phyloP scores from a whole-genome alignment of 495 filamentous ascomycete genomes.

The Stereocaulon alpinum region DNA sequence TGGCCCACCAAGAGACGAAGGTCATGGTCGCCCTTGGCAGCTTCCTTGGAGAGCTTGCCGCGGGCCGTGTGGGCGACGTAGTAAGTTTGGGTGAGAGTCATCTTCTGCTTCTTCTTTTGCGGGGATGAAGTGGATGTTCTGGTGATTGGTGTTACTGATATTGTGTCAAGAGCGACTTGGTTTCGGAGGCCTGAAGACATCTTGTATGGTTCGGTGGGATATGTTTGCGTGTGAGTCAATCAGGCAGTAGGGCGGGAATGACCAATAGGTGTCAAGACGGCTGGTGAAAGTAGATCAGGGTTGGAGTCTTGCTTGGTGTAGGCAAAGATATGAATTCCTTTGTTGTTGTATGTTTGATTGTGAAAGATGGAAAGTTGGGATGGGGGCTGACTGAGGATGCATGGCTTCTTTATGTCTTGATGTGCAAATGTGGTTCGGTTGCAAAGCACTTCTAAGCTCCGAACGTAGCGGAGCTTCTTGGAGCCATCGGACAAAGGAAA shows the following conservation, averaged over 20 bases:
- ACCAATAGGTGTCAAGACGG: conserved; percentile 7
- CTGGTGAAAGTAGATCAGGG: not conserved
- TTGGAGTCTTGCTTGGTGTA: not conserved
- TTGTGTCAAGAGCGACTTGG: conserved; percentile 12
- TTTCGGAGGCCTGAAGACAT: conserved; percentile 23
- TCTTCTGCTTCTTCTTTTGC: conserved; percentile 60
- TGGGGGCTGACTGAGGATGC: not conserved
- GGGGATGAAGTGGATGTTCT: conserved; percentile 12
- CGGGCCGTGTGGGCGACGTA: conserved; percentile 93
- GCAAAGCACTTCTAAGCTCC: too few relatives aligned
- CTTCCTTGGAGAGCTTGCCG: conserved; percentile 87
- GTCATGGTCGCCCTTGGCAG: conserved; percentile 82
- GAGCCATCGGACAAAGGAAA: too few relatives aligned
- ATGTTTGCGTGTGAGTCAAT: conserved; percentile 18
- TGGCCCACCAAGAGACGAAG: conserved; percentile 89
- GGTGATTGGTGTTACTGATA: conserved; percentile 9
- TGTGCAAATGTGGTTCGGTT: not conserved
- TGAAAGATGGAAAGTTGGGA: not conserved
- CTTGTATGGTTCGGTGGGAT: conserved; percentile 7
- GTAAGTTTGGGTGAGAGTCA: conserved; percentile 97
- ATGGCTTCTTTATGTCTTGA: conserved; percentile 7
- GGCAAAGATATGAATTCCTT: not conserved
- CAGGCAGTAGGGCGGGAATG: conserved; percentile 9
- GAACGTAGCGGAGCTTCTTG: too few relatives aligned
- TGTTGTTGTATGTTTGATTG: not conserved